Base-by-base conservation (phyloP, 2,329 filamentous ascomycete genomes). In the Fusarium dimerum region DNA sequence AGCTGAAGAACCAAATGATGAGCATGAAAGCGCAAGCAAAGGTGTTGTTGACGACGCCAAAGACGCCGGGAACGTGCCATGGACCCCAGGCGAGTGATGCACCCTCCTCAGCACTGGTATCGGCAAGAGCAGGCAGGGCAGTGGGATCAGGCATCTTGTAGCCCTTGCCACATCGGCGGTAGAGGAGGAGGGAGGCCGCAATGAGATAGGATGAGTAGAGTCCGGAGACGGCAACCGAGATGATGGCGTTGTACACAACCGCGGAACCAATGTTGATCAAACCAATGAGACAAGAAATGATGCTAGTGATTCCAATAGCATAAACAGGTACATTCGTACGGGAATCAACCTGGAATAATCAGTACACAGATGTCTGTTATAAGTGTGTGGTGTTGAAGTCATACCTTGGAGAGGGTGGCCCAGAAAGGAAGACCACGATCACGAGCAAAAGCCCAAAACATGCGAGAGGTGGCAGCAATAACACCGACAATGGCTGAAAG, bases 1-100 rank as follows among this genome's bases (percentile, higher is more conserved):
- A 76, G 30, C 72, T 76, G 69, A 78, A 84, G 65, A 85, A 83
- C 44, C 81, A 74, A 6, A 83, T 71, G 38, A 84, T 77, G 2
- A 78, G 56, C 67, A 78, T 78, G 48, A 83, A 84, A 0, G 70
- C 29, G 57, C 76, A 79, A 1, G 80, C 78, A 56, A 81, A 79
- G 1, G 70, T 64, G 45, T 84, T 84, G 65, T 83, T 83, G 20
- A 76, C 54, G 6, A 73, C 78, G 0, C 82, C 81, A 2, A 80
- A 60, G 3, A 74, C 61, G 6, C 79, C 79, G 0, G 76, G 76
- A 1, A 84, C 50, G 42, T 74, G 76, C 77, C 79, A 84, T 0
- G 80, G 80, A 0, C 82, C 82, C 81, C 81, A 84, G 9, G 55
- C 61, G 1, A 64, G 59, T 12, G 59, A 30, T 29, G 57, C 45